These are phyloP conservation scores for Cystofilobasidium macerans DNA, from an alignment of 768 basidiomycete genomes.

Conservation along the genomic window DNA sequence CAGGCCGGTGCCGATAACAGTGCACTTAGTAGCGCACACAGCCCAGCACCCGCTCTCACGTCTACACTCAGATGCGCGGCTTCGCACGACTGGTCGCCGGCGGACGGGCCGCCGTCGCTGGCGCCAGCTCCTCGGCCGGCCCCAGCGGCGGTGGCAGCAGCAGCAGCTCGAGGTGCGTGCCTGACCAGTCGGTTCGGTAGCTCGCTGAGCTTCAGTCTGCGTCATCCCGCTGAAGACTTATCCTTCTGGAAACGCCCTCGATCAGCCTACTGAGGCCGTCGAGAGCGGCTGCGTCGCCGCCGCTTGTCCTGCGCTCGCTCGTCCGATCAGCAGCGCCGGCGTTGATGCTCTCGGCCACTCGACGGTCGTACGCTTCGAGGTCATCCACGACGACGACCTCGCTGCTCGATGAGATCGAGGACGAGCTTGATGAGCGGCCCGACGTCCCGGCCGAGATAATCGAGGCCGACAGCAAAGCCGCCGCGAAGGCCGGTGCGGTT, in stretches of 20 bases:
- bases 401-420: not conserved
- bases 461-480: not conserved
- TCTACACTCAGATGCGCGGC: not conserved
- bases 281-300: no score
- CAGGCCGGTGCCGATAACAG: no score
- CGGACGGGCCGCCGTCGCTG: not conserved
- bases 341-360: not conserved
- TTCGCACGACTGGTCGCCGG: not conserved
- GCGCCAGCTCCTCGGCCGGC: not conserved
- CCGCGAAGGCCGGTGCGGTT: not conserved
- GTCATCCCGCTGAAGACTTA: not conserved
- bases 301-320: not conserved
- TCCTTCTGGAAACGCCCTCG: not conserved
- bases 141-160: not conserved
- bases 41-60: not conserved
- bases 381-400: not conserved
- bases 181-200: no score
- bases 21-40: no score
- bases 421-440: not conserved
- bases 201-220: not conserved
- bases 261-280: not conserved
- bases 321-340: not conserved
- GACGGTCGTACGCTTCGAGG: not conserved
- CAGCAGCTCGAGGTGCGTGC: slow-evolving; percentile 1
- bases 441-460: not conserved